Evolutionary conservation across 2,329 filamentous ascomycete species (phyloP), one percentile per base, ranked within the genome.

Genomic region (Fusarium sp.): DNA sequence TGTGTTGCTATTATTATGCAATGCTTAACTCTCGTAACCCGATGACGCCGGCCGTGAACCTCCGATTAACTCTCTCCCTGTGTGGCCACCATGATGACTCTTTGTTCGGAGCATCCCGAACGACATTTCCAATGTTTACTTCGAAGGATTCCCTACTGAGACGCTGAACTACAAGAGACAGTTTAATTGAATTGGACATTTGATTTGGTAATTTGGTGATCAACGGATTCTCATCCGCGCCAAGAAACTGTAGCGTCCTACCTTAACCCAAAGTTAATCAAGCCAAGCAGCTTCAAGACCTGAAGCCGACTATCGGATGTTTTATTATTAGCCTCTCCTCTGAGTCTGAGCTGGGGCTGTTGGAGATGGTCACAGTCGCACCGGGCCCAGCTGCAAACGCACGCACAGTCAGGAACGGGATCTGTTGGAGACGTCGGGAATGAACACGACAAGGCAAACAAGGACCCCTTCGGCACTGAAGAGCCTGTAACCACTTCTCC

Each of bases 391-490:
- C 28, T 31, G 28, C 28, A 31, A 39, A 58, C 62, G 62, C 62
- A 67, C 63, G 51, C 65, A 67, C 63, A 67, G 47, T 54, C 45
- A 70, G 60, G 67, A 70, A 70, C 66, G 44, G 64, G 55, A 69
- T 62, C 66, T 68, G 57, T 73, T 70, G 74, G 65, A 71, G 73
- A 69, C 38, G 63, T 35, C 47, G 36, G 48, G 51, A 65, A 63
- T 60, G 38, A 45, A 18, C 54, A 42, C 22, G 54, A 36, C 45
- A 63, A 47, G 59, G 63, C 41, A 36, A 68, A 36, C 31, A 52
- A 35, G 41, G 73, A 73, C 72, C 72, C 65, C 75, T 76, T 76
- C 71, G 75, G 75, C 72, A 77, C 66, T 74, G 72, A 63, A 58
- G 72, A 69, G 56, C 54, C 45, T 67, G 66, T 58, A 45, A 51